Conservation (phyloP, 495 filamentous ascomycete genomes). For the Xylaria scruposa region DNA sequence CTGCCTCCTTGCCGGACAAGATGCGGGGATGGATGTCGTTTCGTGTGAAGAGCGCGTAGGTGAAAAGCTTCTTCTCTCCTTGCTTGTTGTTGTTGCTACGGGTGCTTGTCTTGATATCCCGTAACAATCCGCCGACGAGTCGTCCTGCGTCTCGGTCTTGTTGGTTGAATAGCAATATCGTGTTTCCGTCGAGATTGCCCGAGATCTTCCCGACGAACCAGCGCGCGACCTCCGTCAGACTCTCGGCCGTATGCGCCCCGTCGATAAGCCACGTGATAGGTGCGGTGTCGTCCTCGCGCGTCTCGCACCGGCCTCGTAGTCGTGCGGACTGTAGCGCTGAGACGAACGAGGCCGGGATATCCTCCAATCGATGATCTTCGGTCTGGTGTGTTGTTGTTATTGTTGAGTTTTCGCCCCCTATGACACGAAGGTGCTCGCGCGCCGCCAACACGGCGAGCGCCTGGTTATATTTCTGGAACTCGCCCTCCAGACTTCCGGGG, state of each 20-base stretch:
- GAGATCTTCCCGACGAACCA: conserved; percentile 68
- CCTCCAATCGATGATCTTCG: neutral
- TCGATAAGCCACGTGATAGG: conserved; percentile 82
- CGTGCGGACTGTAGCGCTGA: conserved; percentile 69
- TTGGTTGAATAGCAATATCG: conserved; percentile 90
- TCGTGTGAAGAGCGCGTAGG: conserved; percentile 49
- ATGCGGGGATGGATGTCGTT: conserved; percentile 43
- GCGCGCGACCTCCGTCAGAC: conserved; percentile 69
- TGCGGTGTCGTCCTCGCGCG: conserved; percentile 52
- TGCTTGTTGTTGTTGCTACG: neutral
- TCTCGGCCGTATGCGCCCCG: conserved; percentile 88
- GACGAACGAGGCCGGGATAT: conserved; percentile 53
- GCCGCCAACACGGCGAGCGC: conserved; percentile 50
- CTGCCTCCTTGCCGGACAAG: neutral
- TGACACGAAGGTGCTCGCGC: conserved; percentile 45
- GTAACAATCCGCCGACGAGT: conserved; percentile 60
- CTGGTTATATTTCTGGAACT: conserved; percentile 54
- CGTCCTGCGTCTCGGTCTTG: conserved; percentile 76
- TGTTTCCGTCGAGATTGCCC: neutral
- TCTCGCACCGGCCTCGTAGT: conserved; percentile 79
- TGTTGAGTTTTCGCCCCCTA: conserved; percentile 7
- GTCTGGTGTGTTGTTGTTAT: neutral
- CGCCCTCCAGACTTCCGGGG: conserved; percentile 42
- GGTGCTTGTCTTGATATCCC: conserved; percentile 26
- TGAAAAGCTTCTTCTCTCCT: conserved; percentile 34